Evolutionary conservation across 148 eudicot genomes (phyloP), one percentile per base, ranked within the genome.

Genomic region (Heliamphora exappendiculata): DNA sequence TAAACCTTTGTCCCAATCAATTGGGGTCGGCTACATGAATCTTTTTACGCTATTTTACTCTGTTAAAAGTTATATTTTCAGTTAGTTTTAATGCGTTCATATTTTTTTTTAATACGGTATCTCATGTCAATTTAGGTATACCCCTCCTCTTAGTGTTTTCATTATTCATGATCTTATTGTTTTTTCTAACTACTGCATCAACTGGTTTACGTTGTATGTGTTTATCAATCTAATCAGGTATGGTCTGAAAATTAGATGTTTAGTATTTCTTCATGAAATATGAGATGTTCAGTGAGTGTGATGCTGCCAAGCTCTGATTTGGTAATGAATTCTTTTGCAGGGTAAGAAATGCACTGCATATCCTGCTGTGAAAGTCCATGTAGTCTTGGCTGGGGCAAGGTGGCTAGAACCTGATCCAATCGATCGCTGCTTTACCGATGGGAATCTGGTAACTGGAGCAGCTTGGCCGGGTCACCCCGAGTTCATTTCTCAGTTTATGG

Each of bases 401-500:
- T 96, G 99, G 99, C 58, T 96, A 81, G 99, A 96, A 80, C 98
- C 99, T 3, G 92, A 88, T 10, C 98, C 99, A 19, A 93, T 96
- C 67, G 80, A 84, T 60, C 85, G 97, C 33, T 96, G 99, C 86
- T 96, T 86, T 78, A 96, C 98, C 0, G 98, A 96, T 79, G 94
- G 97, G 47, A 96, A 96, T 87, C 79, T 96, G 78, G 98, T 96
- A 29, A 96, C 99, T 0, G 99, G 98, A 81, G 97, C 99, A 70
- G 98, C 99, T 65, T 96, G 99, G 99, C 99, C 97, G 2, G 99
- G 91, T 17, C 99, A 96, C 82, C 99, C 99, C 6, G 91, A 93
- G 82, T 96, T 96, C 71, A 76, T 96, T 55, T 87, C 98, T 55
- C 99, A 96, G 81, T 85, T 96, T 37, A 93, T 96, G 98, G 82